Conservation (phyloP, 306 rosid species). For the Pterocarpus santalinus region DNA sequence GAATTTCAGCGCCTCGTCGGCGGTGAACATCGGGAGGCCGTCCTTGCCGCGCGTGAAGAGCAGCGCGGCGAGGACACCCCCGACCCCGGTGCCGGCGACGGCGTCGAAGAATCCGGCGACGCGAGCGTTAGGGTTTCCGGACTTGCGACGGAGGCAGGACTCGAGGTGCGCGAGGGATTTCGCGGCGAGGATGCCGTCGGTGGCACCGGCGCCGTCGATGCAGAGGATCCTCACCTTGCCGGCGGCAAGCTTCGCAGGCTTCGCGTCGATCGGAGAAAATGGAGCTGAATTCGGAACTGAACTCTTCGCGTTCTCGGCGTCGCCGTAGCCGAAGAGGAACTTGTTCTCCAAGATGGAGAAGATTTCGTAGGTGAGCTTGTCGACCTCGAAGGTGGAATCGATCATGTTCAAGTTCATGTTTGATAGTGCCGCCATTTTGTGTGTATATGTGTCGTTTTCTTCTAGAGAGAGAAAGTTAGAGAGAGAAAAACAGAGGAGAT, state of each 20-base stretch:
- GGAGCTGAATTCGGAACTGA: slow-evolving; percentile 27
- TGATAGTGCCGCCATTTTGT: slow-evolving; percentile 77
- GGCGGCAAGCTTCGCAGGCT: slow-evolving; percentile 40
- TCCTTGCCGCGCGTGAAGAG: slow-evolving; percentile 76
- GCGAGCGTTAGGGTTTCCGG: slow-evolving; percentile 65
- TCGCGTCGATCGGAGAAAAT: neutral
- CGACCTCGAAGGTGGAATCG: slow-evolving; percentile 59
- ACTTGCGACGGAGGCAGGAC: slow-evolving; percentile 63
- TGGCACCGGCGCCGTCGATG: slow-evolving; percentile 86
- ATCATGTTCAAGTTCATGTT: slow-evolving; percentile 46
- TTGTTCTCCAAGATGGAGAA: slow-evolving; percentile 89
- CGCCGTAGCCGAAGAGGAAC: slow-evolving; percentile 80
- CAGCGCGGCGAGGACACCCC: slow-evolving; percentile 83
- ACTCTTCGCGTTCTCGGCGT: slow-evolving; percentile 39
- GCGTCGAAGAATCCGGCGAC: slow-evolving; percentile 81
- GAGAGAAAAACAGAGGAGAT: slow-evolving; percentile 21
- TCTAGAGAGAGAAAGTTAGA: slow-evolving; percentile 11
- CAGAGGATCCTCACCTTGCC: slow-evolving; percentile 83
- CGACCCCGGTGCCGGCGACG: slow-evolving; percentile 84
- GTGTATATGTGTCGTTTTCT: neutral
- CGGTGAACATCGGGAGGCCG: slow-evolving; percentile 70
- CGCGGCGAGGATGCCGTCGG: slow-evolving; percentile 91
- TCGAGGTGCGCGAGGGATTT: slow-evolving; percentile 77
- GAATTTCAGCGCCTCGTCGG: slow-evolving; percentile 73
- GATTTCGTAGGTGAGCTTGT: slow-evolving; percentile 92